Base-by-base conservation (phyloP, 768 basidiomycete genomes). In the Terana coerulea region DNA sequence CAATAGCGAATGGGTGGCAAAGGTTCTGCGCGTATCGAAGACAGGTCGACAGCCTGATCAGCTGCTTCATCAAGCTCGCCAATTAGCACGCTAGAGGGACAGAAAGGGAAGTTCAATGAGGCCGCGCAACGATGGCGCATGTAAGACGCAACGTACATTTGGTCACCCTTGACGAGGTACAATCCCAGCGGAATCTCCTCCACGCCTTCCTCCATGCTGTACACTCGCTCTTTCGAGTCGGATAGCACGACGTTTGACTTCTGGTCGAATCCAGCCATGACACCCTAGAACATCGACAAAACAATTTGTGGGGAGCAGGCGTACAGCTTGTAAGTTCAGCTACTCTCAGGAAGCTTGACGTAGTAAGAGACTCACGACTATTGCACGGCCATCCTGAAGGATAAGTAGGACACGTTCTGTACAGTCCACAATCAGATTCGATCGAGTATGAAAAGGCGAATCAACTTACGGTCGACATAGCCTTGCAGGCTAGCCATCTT, bases 161-260 rank as follows among this genome's bases (percentile, higher is more conserved):
- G 94, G 66, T 99, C 97, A 2, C 97, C 97, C 62, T 98, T 94
- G 65, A 99, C 93, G 63, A 99, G 84, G 69, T 99, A 98, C 39
- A 98, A 75, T 0, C 97, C 97, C 22, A 98, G 75, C 0, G 92
- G 89, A 9, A 94, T 84, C 75, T 98, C 94, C 69, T 98, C 91
- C 24, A 97, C 93, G 34, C 89, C 88, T 61, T 91, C 90, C 14
- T 99, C 97, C 47, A 80, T 70, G 63, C 87, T 90, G 68, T 90
- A 98, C 29, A 98, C 84, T 60, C 95, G 84, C 67, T 99, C 97
- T 64, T 88, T 91, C 51, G 86, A 89, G 65, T 95, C 91, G 12
- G 95, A 87, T 51, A 99, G 82, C 58, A 99, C 93, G 62, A 98
- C 82, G 68, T 98, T 98, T 28, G 92, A 92, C 69, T 91, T 92